Evolutionary conservation across 2,329 filamentous ascomycete species (phyloP).

Genomic region (Beauveria bassiana): DNA sequence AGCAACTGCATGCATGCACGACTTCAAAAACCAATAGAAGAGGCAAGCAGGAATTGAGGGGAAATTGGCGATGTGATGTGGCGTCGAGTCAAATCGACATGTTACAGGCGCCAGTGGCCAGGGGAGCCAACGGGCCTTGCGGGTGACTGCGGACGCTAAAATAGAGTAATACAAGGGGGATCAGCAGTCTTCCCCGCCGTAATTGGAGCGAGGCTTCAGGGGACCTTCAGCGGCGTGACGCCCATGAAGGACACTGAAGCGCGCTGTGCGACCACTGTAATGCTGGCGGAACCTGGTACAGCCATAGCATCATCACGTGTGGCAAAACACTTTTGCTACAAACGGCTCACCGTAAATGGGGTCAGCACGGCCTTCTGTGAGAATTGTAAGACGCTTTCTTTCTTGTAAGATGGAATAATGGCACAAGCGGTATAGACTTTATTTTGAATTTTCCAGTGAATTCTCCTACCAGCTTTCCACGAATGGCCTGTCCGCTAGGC

Average conservation of each 20-base stretch:
- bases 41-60: not conserved
- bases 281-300: too few species aligned
- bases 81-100: not conserved
- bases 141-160: not conserved
- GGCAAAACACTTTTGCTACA: too few species aligned
- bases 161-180: not conserved
- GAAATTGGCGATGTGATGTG: slow-evolving; percentile 7
- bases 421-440: too few species aligned
- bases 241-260: not conserved
- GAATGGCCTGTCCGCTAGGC: too few species aligned
- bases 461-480: too few species aligned
- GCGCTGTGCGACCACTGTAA: not conserved
- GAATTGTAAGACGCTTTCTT: too few species aligned
- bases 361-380: too few species aligned
- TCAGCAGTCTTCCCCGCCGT: not conserved
- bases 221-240: not conserved
- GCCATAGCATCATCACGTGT: too few species aligned
- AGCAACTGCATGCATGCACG: not conserved
- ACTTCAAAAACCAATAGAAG: not conserved
- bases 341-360: too few species aligned
- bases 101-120: not conserved
- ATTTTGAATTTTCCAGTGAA: too few species aligned
- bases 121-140: not conserved
- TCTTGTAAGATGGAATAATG: too few species aligned
- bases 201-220: not conserved